Conservation (phyloP, 441 rosid genomes). For the Arabidopsis lyrata region DNA sequence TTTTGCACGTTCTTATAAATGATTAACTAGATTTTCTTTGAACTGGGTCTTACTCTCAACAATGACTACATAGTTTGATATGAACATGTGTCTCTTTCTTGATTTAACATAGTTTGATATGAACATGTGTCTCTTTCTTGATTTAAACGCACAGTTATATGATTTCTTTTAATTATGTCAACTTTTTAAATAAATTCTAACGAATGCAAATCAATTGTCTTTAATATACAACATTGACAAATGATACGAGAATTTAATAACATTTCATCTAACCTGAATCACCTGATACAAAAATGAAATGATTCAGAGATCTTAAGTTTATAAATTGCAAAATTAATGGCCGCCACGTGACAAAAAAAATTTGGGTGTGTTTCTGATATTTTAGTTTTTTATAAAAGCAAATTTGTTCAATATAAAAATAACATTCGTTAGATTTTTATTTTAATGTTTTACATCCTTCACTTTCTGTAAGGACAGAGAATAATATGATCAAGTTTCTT, state of each 20-base stretch:
- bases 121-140: conserved; percentile 32
- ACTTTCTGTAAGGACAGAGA: conserved; percentile 20
- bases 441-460: background rate
- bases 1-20: background rate
- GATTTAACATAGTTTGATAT: conserved; percentile 35
- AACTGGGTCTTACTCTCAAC: background rate
- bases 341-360: conserved; percentile 20
- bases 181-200: background rate
- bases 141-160: conserved; percentile 34
- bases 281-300: background rate
- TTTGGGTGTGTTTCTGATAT: background rate
- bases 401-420: background rate
- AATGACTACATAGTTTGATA: conserved; percentile 10
- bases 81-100: conserved; percentile 32
- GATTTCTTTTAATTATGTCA: conserved; percentile 27
- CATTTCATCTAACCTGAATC: background rate
- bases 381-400: background rate
- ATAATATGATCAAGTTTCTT: conserved; percentile 34
- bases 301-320: background rate
- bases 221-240: conserved; percentile 24
- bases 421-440: background rate
- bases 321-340: background rate
- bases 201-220: conserved; percentile 6
- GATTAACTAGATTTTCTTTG: background rate
- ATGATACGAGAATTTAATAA: conserved; percentile 8